Percentiles rank a stretch among this genome's conserved stretches.
Conservation (phyloP, 2,329 filamentous ascomycete species). For the Amauroascus verrucosus region DNA sequence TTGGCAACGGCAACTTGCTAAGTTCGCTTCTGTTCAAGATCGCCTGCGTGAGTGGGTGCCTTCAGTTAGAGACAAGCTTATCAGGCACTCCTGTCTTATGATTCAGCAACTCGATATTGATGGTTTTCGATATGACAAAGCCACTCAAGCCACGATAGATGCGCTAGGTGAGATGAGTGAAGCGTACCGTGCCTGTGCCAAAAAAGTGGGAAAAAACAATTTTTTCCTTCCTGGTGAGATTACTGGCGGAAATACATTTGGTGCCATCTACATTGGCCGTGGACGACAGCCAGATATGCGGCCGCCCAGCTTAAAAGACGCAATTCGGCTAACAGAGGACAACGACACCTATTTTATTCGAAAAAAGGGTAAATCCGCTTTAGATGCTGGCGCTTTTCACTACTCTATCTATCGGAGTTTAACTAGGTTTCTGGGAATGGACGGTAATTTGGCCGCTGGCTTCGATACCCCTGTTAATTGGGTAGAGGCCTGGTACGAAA, state of each 20-base stretch:
- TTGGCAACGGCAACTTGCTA: constrained; percentile 54
- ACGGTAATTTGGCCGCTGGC: constrained; percentile 46
- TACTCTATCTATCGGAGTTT: constrained; percentile 55
- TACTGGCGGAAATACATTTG: constrained; percentile 51
- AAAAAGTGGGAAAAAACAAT: constrained; percentile 49
- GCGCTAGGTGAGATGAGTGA: constrained; percentile 49
- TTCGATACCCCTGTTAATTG: constrained; percentile 47
- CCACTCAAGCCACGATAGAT: constrained; percentile 53
- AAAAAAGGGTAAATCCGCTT: constrained; percentile 41
- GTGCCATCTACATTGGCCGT: constrained; percentile 52
- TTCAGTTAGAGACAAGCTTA: constrained; percentile 47
- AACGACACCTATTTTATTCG: constrained; percentile 43
- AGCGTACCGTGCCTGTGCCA: constrained; percentile 49
- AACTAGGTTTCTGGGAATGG: constrained; percentile 51
- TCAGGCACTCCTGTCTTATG: constrained; percentile 53
- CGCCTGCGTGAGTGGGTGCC: constrained; percentile 55
- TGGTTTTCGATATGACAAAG: constrained; percentile 58
- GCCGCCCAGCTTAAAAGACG: constrained; percentile 39
- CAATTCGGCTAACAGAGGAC: constrained; percentile 40
- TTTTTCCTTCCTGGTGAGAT: constrained; percentile 57
- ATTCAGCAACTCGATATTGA: constrained; percentile 56
- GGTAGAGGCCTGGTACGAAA: constrained; percentile 46
- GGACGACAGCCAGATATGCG: constrained; percentile 48
- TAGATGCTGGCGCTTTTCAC: constrained; percentile 53
- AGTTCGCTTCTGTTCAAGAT: constrained; percentile 58